A percentile compares a stretch with the other conserved stretches of the same genome.
phyloP scores from a whole-genome alignment of 768 basidiomycete genomes.

The Russula foetens region DNA sequence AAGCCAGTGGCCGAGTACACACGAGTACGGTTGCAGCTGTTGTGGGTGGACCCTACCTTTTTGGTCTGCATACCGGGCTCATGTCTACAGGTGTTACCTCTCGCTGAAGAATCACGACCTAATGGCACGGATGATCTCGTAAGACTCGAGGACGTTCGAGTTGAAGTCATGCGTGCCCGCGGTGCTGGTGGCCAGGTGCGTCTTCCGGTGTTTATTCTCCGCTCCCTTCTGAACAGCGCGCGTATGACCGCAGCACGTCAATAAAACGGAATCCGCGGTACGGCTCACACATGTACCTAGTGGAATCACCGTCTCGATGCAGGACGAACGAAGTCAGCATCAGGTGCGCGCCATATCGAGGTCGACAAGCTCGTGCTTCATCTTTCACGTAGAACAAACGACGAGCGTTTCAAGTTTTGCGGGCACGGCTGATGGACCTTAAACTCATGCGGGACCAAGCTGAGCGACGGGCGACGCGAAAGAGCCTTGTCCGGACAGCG shows the following conservation, averaged over 20 bases:
- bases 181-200: slow-evolving; percentile 93
- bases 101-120: slow-evolving; percentile 51
- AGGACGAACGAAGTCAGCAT: slow-evolving; percentile 95
- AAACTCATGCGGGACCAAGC: slow-evolving; percentile 66
- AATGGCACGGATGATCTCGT: slow-evolving; percentile 55
- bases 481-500: slow-evolving; percentile 68
- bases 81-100: slow-evolving; percentile 67
- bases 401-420: slow-evolving; percentile 87
- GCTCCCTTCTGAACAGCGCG: neutral
- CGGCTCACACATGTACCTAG: slow-evolving; percentile 89
- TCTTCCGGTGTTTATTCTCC: neutral
- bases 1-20: slow-evolving; percentile 80
- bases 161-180: slow-evolving; percentile 94
- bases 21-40: slow-evolving; percentile 87
- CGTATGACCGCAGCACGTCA: slow-evolving; percentile 65
- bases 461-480: slow-evolving; percentile 58
- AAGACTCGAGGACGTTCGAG: slow-evolving; percentile 73
- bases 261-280: slow-evolving; percentile 97
- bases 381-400: slow-evolving; percentile 59
- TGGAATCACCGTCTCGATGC: slow-evolving; percentile 94
- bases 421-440: slow-evolving; percentile 76
- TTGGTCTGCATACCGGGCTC: neutral
- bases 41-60: slow-evolving; percentile 37
- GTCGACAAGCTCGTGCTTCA: neutral
- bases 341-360: slow-evolving; percentile 44